These are phyloP conservation scores for Rhodotorula mucilaginosa DNA, from an alignment of 1,284 basidiomycete genomes.

Conservation along the genomic window DNA sequence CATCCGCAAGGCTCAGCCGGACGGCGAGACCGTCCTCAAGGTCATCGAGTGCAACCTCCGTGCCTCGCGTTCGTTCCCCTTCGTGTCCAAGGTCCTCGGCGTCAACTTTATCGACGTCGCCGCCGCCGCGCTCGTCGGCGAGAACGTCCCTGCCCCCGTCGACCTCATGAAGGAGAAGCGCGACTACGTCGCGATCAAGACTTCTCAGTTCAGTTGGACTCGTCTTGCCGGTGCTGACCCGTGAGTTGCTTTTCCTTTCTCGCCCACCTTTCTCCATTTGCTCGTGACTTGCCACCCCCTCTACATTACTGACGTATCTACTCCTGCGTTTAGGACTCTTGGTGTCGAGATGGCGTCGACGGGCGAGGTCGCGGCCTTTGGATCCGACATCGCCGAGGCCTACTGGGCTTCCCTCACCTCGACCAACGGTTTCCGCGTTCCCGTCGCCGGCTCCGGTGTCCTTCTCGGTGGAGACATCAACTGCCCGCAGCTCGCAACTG, in stretches of 20 bases:
- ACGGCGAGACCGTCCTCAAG: conserved; percentile 69
- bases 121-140: conserved; percentile 83
- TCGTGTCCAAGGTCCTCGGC: conserved; percentile 96
- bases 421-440: conserved; percentile 87
- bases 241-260: conserved; percentile 66
- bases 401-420: conserved; percentile 85
- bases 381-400: conserved; percentile 88
- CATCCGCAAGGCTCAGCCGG: conserved; percentile 74
- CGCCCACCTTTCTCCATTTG: no score
- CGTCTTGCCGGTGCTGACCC: conserved; percentile 94
- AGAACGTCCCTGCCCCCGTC: conserved; percentile 76
- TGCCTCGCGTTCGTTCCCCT: conserved; percentile 97
- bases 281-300: neutral
- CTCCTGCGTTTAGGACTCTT: neutral
- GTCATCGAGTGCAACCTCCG: conserved; percentile 99
- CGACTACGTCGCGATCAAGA: conserved; percentile 95
- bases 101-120: conserved; percentile 96
- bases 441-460: conserved; percentile 71
- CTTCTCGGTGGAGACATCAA: conserved; percentile 81
- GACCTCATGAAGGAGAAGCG: conserved; percentile 77
- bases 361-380: conserved; percentile 97
- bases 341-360: conserved; percentile 89
- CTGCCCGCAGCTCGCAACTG: conserved; percentile 74
- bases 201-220: conserved; percentile 96
- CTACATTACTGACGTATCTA: no score